Evolutionary conservation across 345 rosid genomes (phyloP), one percentile per base, ranked within the genome.

Genomic region (Pistacia atlantica): DNA sequence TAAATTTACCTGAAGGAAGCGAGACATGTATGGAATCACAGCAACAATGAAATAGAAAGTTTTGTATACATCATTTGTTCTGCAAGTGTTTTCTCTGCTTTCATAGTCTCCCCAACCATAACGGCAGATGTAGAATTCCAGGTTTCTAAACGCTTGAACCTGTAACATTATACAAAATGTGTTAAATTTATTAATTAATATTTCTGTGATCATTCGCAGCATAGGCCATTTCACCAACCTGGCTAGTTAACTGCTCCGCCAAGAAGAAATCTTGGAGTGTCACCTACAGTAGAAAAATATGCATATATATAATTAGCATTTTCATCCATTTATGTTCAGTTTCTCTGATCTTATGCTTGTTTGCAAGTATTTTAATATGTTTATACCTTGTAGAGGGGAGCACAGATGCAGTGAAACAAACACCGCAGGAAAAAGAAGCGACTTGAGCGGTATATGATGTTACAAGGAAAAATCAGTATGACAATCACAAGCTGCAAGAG

Each of bases 71-170:
- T 35, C 48, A 37, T 72, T 86, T 16, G 35, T 14, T 25, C 63
- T 83, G 76, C 96, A 91, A 28, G 72, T 88, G 82, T 81, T 87
- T 67, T 58, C 35, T 74, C 92, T 83, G 25, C 0, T 82, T 76
- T 67, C 87, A 62, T 78, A 90, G 78, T 90, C 92, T 78, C 94
- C 97, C 97, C 91, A 90, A 22, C 88, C 93, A 63, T 88, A 91
- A 77, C 90, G 86, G 81, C 97, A 91, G 10, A 90, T 48, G 57
- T 91, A 92, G 75, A 92, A 92, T 82, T 92, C 90, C 65, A 90
- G 46, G 77, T 90, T 92, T 82, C 92, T 85, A 10, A 92, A 57
- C 45, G 93, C 91, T 90, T 92, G 94, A 52, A 89, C 92, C 93
- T 90, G 60, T 67, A 76, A 35, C 10, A 61, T n/a, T n/a, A 16